Percentiles rank a stretch among this genome's conserved stretches.
These are phyloP conservation scores for Tolypocladium ophioglossoides DNA, from an alignment of 2,329 filamentous ascomycete genomes.

Conservation along the genomic window DNA sequence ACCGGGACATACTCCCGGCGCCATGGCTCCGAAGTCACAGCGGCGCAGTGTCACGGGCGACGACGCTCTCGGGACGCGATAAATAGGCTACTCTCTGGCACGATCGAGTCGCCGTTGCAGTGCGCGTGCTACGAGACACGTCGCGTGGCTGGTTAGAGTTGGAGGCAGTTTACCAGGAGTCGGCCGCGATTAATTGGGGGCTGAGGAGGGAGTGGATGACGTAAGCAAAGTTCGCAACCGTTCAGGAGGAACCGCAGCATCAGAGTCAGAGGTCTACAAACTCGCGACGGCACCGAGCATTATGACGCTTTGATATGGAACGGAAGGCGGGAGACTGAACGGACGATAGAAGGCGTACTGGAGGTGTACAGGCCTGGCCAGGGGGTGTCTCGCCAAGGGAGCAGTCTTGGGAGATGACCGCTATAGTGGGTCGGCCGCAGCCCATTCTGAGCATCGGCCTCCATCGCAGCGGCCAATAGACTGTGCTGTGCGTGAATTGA, in stretches of 20 bases:
- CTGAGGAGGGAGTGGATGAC: neutral
- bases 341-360: neutral
- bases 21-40: constrained; percentile 18
- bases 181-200: neutral
- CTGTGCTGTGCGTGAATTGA: neutral
- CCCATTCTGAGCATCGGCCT: neutral
- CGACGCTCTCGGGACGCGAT: too few relatives aligned
- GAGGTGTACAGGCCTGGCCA: neutral
- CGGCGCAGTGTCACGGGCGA: neutral
- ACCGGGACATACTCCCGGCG: constrained; percentile 23
- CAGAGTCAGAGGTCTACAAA: too few relatives aligned
- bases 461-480: neutral
- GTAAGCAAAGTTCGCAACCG: neutral
- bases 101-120: neutral
- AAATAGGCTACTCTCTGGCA: neutral
- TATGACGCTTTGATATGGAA: neutral
- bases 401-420: neutral
- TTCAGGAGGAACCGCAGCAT: neutral
- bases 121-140: neutral
- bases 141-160: neutral
- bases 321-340: neutral
- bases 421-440: neutral
- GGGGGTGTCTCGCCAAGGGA: neutral
- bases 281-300: neutral
- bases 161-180: neutral